These are phyloP conservation scores for Lepidium campestre DNA, from an alignment of 441 rosid genomes.

Conservation along the genomic window DNA sequence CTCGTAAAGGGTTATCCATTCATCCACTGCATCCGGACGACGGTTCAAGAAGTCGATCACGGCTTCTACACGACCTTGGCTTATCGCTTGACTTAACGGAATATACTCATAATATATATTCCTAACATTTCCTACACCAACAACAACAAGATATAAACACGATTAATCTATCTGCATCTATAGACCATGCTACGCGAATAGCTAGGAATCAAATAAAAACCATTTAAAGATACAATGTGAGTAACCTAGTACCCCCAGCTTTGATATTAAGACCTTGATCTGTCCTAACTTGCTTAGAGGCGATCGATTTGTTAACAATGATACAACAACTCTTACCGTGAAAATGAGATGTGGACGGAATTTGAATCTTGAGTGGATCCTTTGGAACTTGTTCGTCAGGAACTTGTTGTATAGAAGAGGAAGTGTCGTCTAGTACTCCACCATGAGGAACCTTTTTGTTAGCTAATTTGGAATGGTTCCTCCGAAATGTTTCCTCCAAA, in stretches of 20 bases:
- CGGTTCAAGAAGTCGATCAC: slow-evolving; percentile 14
- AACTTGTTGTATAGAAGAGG: slow-evolving; percentile 9
- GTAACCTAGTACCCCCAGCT: not conserved
- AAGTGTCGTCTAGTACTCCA: slow-evolving; percentile 16
- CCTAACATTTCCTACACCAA: slow-evolving; percentile 5
- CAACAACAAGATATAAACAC: not conserved
- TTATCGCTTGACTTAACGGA: slow-evolving; percentile 15
- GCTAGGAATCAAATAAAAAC: too few species aligned
- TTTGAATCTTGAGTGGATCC: slow-evolving; percentile 4
- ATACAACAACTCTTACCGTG: slow-evolving; percentile 4
- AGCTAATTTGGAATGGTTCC: slow-evolving; percentile 25
- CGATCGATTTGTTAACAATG: not conserved
- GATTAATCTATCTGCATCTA: not conserved
- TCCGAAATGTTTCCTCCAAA: slow-evolving; percentile 14
- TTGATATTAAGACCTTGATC: not conserved
- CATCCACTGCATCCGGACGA: slow-evolving; percentile 4
- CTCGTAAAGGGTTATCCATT: slow-evolving; percentile 16
- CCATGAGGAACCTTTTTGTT: slow-evolving; percentile 24
- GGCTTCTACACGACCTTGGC: slow-evolving; percentile 13
- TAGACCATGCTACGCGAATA: too few species aligned
- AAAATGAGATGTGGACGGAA: slow-evolving; percentile 18
- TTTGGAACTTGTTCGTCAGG: slow-evolving; percentile 11
- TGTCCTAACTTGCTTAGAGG: not conserved
- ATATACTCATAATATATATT: slow-evolving; percentile 10
- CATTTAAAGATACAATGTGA: not conserved